Evolutionary conservation across 192 early-diverging fungal genomes (phyloP).

Genomic region (Mortierella hygrophila): DNA sequence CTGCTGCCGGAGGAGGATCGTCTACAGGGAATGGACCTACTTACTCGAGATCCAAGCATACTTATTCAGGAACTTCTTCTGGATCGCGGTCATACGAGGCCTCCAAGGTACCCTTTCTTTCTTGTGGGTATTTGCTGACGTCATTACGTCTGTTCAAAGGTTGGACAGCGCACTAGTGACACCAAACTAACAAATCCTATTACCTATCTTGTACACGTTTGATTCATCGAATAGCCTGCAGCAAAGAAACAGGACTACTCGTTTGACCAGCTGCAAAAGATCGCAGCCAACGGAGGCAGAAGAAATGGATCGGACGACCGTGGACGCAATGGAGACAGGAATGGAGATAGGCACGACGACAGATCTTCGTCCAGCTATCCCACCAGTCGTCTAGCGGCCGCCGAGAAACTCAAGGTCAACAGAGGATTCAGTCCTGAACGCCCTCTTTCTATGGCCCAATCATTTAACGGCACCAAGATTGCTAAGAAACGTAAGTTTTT

Average conservation of each 20-base stretch:
- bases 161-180: not conserved
- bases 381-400: conserved; percentile 34
- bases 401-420: conserved; percentile 45
- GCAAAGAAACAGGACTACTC: conserved; percentile 35
- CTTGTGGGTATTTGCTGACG: not conserved
- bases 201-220: not conserved
- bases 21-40: conserved; percentile 28
- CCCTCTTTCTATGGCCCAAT: conserved; percentile 26
- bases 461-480: conserved; percentile 35
- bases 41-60: conserved; percentile 37
- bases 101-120: conserved; percentile 26
- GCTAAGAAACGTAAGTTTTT: conserved; percentile 33
- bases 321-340: conserved; percentile 17
- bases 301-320: conserved; percentile 25
- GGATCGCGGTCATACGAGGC: conserved; percentile 12
- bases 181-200: not conserved
- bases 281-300: conserved; percentile 17
- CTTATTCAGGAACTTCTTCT: conserved; percentile 27
- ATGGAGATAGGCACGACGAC: not conserved
- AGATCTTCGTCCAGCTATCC: not conserved
- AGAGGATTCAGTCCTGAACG: conserved; percentile 46
- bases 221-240: conserved; percentile 2
- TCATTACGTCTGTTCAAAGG: not conserved
- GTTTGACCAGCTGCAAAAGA: conserved; percentile 42
- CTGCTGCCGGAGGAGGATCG: conserved; percentile 4